Conservation (phyloP, 768 basidiomycete genomes). For the Leccinum uliginosum region DNA sequence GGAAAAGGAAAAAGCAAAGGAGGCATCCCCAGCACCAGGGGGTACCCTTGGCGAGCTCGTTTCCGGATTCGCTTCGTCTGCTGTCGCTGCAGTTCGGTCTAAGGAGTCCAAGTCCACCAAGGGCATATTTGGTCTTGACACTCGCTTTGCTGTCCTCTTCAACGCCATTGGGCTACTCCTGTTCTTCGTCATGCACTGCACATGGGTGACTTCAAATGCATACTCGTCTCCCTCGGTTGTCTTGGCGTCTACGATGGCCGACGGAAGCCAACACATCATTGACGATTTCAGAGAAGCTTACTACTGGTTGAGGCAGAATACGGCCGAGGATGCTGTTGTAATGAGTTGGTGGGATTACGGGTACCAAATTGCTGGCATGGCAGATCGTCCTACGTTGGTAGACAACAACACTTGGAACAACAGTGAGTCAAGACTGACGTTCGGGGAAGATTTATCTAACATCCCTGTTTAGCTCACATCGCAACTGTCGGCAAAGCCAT, state of each 20-base stretch:
- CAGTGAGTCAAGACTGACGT: constrained; percentile 51
- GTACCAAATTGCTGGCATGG: constrained; percentile 99
- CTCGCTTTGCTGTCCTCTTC: constrained; percentile 68
- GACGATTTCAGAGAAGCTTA: constrained; percentile 99
- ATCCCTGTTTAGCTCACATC: constrained; percentile 68
- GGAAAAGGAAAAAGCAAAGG: constrained; percentile 39
- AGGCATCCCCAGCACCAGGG: constrained; percentile 37
- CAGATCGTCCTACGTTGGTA: constrained; percentile 91
- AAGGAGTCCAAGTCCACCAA: constrained; percentile 24
- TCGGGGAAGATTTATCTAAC: constrained; percentile 5
- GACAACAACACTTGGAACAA: constrained; percentile 99
- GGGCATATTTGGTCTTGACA: constrained; percentile 85
- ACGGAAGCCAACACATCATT: constrained; percentile 91
- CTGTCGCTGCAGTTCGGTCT: constrained; percentile 22
- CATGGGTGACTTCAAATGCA: constrained; percentile 90
- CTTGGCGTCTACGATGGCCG: constrained; percentile 68
- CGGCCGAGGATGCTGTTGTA: constrained; percentile 84
- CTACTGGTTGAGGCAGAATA: constrained; percentile 97
- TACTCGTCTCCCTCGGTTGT: constrained; percentile 99
- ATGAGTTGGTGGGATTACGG: constrained; percentile 99
- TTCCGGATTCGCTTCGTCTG: constrained; percentile 34
- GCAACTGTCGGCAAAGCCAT: constrained; percentile 99
- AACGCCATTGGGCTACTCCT: constrained; percentile 74
- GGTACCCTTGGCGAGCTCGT: constrained; percentile 39
- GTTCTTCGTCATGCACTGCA: constrained; percentile 95